Evolutionary conservation across 257 asterid genomes (phyloP), one percentile per base, ranked within the genome.

Genomic region (Nicotiana knightiana): DNA sequence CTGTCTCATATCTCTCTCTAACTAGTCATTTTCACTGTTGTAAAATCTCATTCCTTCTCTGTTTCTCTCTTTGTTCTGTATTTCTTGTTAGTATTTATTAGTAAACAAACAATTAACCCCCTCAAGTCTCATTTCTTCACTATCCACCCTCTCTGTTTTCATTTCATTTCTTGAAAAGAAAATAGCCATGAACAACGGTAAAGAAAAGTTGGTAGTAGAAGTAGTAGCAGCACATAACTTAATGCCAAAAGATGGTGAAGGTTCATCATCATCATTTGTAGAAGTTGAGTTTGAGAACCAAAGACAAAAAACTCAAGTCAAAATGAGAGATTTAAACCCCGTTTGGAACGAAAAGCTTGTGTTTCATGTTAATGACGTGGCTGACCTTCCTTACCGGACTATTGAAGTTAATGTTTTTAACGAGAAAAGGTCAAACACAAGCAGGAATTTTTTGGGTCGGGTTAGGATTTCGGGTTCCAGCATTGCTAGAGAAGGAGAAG

Each of bases 161-260:
- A 18, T 70, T 37, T 1, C 46, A 37, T 6, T 6, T 39, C 48
- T 39, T 39, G 43, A 7, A 39, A 39, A 39, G 24, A 21, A 21
- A 1, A 6, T 13, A 46, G 83, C 78, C 87, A 93, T 91, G 97
- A 90, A 84, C 78, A 51, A 51, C 53, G 83, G 93, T 33, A 93
- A 92, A 79, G 95, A 92, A 53, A 95, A 91, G 92, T 83, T 95
- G 37, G 97, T 95, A 76, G 98, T 93, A 82, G 97, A 92, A 84
- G 97, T 95, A 83, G 94, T 93, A 66, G 97, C 87, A 63, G 98
- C 98, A 21, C 95, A 91, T 90, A 95, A 95, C 90, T 92, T 95
- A 6, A 93, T 95, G 92, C 98, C 98, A 5, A 95, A 95, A 83
- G 97, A 95, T 85, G 98, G 98, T 2, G 97, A 92, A 86, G 98